Base-by-base conservation (phyloP, 1,284 basidiomycete genomes). In the Cryptococcus hybrid region DNA sequence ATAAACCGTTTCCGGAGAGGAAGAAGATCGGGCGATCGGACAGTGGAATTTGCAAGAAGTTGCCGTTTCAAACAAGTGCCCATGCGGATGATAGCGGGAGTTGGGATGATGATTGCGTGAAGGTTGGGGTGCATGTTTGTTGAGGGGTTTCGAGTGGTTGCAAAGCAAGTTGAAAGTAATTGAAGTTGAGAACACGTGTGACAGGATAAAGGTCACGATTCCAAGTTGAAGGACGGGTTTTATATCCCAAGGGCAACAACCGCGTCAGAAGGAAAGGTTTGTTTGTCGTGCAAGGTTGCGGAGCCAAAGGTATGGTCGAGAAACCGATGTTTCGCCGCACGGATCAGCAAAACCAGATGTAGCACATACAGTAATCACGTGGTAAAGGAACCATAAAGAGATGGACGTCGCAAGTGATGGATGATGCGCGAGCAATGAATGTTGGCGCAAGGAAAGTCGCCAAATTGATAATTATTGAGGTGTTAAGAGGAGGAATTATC, bases 41-140 rank as follows among this genome's bases (percentile, higher is more conserved):
- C 37, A 30, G 52, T 37, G 43, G 57, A 18, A 18, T 18, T 51
- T 12, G 58, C 45, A 57, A 36, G 46, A 62, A 51, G 39, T 38
- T 12, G 30, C 18, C 55, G 56, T n/a, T 52, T 35, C 13, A 56
- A 46, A 7, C 44, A 49, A 13, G 52, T 46, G 44, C 58, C 53
- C 49, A 63, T 47, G 49, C 59, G 55, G 39, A 66, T 58, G 11
- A 61, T 45, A 13, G 65, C 64, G 30, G 64, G 66, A 49, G 55
- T 61, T 11, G 58, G 54, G 18, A 37, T 44, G 37, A 55, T 53
- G 35, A 68, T 37, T 5, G 66, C 61, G 44, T 64, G 69, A 48
- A 70, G 67, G 49, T 72, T 69, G 11, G 70, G 69, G 63, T 69
- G 68, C 68, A 70, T 36, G 43, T 18, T 18, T 1, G 18, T 1